A percentile compares a stretch with the other conserved stretches of the same genome.
Evolutionary conservation across 345 rosid species (phyloP).

Genomic region (Eucalyptus sp.): DNA sequence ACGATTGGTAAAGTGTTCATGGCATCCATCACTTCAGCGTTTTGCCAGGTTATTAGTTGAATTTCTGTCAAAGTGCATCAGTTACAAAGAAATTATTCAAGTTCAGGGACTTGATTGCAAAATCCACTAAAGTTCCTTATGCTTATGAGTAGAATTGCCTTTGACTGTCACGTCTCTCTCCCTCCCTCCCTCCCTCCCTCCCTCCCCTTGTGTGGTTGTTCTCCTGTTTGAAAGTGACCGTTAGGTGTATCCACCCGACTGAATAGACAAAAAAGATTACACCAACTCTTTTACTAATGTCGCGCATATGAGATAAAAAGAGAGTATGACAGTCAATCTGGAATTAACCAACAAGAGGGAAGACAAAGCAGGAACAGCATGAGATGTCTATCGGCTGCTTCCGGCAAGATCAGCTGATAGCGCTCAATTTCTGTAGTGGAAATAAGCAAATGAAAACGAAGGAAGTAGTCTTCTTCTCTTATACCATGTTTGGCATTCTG

Average conservation of each 20-base stretch:
- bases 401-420: not conserved
- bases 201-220: not conserved
- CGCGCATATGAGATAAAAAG: not conserved
- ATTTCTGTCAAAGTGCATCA: not conserved
- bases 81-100: not conserved
- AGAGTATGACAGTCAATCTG: not conserved
- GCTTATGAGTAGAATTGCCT: not conserved
- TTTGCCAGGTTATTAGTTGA: not conserved
- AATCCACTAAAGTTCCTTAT: not conserved
- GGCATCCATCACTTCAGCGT: not conserved
- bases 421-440: not conserved
- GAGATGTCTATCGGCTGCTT: not conserved
- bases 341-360: not conserved
- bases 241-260: not conserved
- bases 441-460: not conserved
- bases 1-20: not conserved
- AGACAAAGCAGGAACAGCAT: not conserved
- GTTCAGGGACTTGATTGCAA: not conserved
- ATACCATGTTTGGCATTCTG: not conserved
- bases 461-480: not conserved
- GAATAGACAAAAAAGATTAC: not conserved
- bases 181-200: not conserved
- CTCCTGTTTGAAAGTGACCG: not conserved
- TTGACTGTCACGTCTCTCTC: not conserved
- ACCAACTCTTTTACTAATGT: not conserved